phyloP scores from a whole-genome alignment of 495 filamentous ascomycete genomes.

The Aspergillus baeticus region DNA sequence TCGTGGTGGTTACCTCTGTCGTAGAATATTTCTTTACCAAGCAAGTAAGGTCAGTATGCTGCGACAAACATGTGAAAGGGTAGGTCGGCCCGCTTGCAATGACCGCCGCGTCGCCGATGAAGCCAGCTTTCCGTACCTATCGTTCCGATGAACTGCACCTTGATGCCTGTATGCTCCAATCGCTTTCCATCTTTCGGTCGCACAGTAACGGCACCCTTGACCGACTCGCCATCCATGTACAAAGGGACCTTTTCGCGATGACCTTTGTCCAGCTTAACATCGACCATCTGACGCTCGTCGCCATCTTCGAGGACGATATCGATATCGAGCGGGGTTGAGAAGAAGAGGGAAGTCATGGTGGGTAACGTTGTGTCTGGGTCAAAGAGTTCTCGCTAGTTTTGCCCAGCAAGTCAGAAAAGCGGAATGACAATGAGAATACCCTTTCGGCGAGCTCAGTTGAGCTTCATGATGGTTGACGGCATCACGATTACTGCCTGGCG shows the following conservation, averaged over 20 bases:
- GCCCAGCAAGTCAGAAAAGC: not conserved
- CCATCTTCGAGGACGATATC: constrained; percentile 94
- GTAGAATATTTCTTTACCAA: constrained; percentile 90
- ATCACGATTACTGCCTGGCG: constrained; percentile 21
- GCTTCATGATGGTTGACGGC: constrained; percentile 17
- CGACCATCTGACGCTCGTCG: constrained; percentile 91
- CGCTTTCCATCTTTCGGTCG: constrained; percentile 98
- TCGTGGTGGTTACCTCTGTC: constrained; percentile 99
- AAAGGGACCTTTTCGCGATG: constrained; percentile 93
- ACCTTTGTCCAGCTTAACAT: constrained; percentile 97
- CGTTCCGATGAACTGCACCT: constrained; percentile 98
- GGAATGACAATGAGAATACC: constrained; percentile 6
- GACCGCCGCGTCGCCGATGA: not conserved
- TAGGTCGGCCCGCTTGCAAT: too few relatives aligned
- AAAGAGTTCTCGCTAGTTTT: constrained; percentile 1
- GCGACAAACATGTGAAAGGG: too few relatives aligned
- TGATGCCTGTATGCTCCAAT: constrained; percentile 97
- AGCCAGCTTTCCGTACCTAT: constrained; percentile 63
- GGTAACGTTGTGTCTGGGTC: constrained; percentile 11
- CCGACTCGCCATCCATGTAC: constrained; percentile 97
- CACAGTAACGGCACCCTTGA: constrained; percentile 92
- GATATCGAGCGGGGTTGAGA: constrained; percentile 97
- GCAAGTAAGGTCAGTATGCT: not conserved
- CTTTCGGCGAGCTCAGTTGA: constrained; percentile 13
- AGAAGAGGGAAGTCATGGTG: constrained; percentile 90